phyloP scores from a whole-genome alignment of 2,329 filamentous ascomycete genomes.

The Huntiella omanensis region DNA sequence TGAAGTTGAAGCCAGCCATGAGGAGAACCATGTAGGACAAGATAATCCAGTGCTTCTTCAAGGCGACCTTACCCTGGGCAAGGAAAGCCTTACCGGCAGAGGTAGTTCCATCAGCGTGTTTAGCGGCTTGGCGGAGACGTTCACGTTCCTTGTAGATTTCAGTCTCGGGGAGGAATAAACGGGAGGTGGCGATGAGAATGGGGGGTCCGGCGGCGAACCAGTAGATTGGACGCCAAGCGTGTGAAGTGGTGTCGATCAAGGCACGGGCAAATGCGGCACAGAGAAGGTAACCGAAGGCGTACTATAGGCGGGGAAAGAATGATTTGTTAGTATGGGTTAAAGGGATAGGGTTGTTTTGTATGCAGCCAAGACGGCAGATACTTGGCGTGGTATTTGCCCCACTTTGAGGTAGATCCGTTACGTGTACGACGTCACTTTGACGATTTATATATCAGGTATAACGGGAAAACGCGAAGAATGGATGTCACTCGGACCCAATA shows the following conservation, averaged over 20 bases:
- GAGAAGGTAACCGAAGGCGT: conserved; percentile 45
- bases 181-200: conserved; percentile 60
- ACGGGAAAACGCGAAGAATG: conserved; percentile 4
- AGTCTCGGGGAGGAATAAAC: conserved; percentile 63
- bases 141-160: conserved; percentile 50
- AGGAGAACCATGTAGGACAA: conserved; percentile 37
- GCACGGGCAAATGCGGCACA: conserved; percentile 40
- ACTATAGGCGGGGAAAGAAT: conserved; percentile 19
- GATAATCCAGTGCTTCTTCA: conserved; percentile 64
- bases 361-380: too few relatives aligned
- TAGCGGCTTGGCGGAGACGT: conserved; percentile 33
- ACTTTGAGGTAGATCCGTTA: too few relatives aligned
- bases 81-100: conserved; percentile 42
- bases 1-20: conserved; percentile 60
- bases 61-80: conserved; percentile 56
- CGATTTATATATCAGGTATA: not conserved
- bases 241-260: conserved; percentile 55
- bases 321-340: not conserved
- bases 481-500: not conserved
- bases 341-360: not conserved
- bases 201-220: conserved; percentile 79
- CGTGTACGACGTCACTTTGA: not conserved
- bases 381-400: too few relatives aligned
- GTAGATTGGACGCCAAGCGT: conserved; percentile 69
- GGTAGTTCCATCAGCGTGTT: conserved; percentile 13